Evolutionary conservation across 1,139 yeast genomes (phyloP), one percentile per base, ranked within the genome.

Genomic region (Hemisphaericaspora lyxosophila): DNA sequence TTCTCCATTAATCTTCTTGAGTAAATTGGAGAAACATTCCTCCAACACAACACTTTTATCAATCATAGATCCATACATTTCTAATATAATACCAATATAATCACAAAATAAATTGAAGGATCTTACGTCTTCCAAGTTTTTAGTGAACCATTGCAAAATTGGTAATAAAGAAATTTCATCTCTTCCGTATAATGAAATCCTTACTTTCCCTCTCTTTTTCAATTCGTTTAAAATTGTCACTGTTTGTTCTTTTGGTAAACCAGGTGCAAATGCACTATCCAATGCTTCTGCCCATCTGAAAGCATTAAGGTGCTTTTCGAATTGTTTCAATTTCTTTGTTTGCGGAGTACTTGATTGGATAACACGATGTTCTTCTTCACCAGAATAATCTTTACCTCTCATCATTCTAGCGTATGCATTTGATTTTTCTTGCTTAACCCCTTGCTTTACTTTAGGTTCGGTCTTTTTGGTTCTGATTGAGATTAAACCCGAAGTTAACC

Each of bases 231-330:
- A 69, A 5, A 88, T 87, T 9, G 95, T 83, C 9, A 87, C 68
- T 0, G 95, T 85, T 44, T 82, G 73, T 51, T 89, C 96, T 45
- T 81, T 78, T 1, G 92, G 80, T 55, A 83, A 73, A 4, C 95
- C 96, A 3, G 83, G 75, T 13, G 77, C 70, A 49, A 92, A 81
- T 1, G 96, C 97, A 44, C 83, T 75, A 58, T 92, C 96, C 38
- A 92, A 73, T 2, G 97, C 97, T 49, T 90, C 97, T 3, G 81
- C 60, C 97, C 97, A 92, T 56, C 86, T 79, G 67, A 92, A 92
- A 20, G 85, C 85, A 57, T 87, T 86, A 45, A 92, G 70, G 50
- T 85, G 85, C 57, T 76, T 84, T 61, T 92, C 98, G 56, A 84
- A 90, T 36, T 80, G 83, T 57, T 83, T 82, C 43, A 87, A 71